Evolutionary conservation across 495 filamentous ascomycete species (phyloP).

Genomic region (Pyrenula massariospora): DNA sequence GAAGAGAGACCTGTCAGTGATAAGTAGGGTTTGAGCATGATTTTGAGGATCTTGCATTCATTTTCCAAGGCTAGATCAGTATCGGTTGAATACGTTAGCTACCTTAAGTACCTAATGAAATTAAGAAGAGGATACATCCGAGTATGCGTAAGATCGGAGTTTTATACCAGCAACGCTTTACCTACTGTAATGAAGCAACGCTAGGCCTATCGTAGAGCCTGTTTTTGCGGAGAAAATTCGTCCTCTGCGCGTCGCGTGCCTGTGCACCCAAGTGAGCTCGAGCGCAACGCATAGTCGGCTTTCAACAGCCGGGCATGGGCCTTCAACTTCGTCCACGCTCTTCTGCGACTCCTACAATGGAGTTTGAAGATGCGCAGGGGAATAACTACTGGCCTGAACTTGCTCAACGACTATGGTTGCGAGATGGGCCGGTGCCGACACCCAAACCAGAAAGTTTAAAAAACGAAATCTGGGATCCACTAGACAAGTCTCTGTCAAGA

Average conservation of each 20-base stretch:
- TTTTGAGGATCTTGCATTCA: too few species aligned
- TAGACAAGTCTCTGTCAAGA: conserved; percentile 73
- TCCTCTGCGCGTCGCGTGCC: neutral
- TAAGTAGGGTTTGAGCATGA: too few species aligned
- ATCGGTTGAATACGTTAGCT: too few species aligned
- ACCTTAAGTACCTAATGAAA: too few species aligned
- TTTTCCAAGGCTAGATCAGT: too few species aligned
- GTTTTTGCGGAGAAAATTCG: neutral
- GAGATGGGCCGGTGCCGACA: conserved; percentile 50
- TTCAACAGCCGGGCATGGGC: neutral
- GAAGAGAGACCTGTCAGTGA: too few species aligned
- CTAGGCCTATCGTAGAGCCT: too few species aligned
- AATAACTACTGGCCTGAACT: conserved; percentile 53
- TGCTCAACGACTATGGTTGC: conserved; percentile 78
- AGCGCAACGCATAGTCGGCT: neutral
- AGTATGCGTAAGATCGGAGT: too few species aligned
- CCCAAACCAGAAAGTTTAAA: conserved; percentile 80
- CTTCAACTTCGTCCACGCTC: neutral
- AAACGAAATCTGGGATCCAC: conserved; percentile 77
- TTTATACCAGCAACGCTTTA: too few species aligned
- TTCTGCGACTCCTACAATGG: neutral
- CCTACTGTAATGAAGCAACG: too few species aligned
- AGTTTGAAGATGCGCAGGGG: neutral
- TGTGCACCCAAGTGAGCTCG: neutral
- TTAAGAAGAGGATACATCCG: too few species aligned